A percentile compares a stretch with the other conserved stretches of the same genome.
These are phyloP conservation scores for Phaffomyces thermotolerans DNA, from an alignment of 805 yeast species.

Conservation along the genomic window DNA sequence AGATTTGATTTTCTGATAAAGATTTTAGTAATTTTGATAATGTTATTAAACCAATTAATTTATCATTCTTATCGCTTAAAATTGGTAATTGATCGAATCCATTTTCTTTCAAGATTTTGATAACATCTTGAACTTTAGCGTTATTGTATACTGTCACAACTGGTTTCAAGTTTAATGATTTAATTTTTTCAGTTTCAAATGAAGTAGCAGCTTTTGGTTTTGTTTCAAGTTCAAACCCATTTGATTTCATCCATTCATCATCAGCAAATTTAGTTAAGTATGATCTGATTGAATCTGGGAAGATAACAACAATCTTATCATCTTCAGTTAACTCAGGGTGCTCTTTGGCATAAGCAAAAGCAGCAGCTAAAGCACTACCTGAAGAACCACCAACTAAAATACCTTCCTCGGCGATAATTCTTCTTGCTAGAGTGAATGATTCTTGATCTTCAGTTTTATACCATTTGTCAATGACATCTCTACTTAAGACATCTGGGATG, in stretches of 20 bases:
- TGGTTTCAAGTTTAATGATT: slow-evolving; percentile 67
- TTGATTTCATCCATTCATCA: slow-evolving; percentile 83
- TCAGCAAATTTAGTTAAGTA: slow-evolving; percentile 83
- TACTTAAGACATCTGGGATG: slow-evolving; percentile 71
- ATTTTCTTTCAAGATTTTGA: slow-evolving; percentile 61
- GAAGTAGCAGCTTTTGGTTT: slow-evolving; percentile 37
- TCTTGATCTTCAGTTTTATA: slow-evolving; percentile 80
- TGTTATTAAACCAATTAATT: slow-evolving; percentile 70
- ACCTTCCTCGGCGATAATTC: slow-evolving; percentile 79
- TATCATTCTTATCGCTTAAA: slow-evolving; percentile 36
- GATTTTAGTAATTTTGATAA: slow-evolving; percentile 63
- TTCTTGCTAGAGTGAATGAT: slow-evolving; percentile 72
- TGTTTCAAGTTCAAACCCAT: slow-evolving; percentile 57
- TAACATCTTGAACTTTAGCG: slow-evolving; percentile 56
- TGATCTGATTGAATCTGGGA: slow-evolving; percentile 84
- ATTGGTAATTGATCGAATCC: slow-evolving; percentile 87
- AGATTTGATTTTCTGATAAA: slow-evolving; percentile 53
- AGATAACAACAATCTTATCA: slow-evolving; percentile 69
- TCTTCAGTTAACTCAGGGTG: slow-evolving; percentile 56
- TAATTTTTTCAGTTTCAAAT: slow-evolving; percentile 51
- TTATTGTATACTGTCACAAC: slow-evolving; percentile 64
- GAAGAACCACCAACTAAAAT: slow-evolving; percentile 86
- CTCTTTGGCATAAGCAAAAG: slow-evolving; percentile 58
- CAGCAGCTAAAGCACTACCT: slow-evolving; percentile 78
- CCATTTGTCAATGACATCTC: slow-evolving; percentile 67